phyloP scores from a whole-genome alignment of 345 rosid species.

The Citrus sinensis region DVS_A1.0 CM039165.1:36108001-36108500 shows the following conservation, averaged over 20 bases:
- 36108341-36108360: background rate
- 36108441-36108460: too few species aligned
- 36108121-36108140: background rate
- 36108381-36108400: background rate
- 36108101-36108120: too few species aligned
- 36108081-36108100: background rate
- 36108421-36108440: background rate
- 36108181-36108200: slow-evolving; percentile 12
- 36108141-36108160: background rate
- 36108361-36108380: background rate
- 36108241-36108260: background rate
- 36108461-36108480: background rate
- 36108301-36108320: background rate
- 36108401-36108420: slow-evolving; percentile 3
- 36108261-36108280: background rate
- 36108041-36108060: too few species aligned
- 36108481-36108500: background rate
- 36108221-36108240: background rate
- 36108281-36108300: background rate
- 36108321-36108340: slow-evolving; percentile 8
- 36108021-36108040: background rate
- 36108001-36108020: background rate
- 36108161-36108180: background rate
- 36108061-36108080: background rate
- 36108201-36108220: background rate